Evolutionary conservation across 495 filamentous ascomycete species (phyloP).

Genomic region (Talaromyces trachyspermus): DNA sequence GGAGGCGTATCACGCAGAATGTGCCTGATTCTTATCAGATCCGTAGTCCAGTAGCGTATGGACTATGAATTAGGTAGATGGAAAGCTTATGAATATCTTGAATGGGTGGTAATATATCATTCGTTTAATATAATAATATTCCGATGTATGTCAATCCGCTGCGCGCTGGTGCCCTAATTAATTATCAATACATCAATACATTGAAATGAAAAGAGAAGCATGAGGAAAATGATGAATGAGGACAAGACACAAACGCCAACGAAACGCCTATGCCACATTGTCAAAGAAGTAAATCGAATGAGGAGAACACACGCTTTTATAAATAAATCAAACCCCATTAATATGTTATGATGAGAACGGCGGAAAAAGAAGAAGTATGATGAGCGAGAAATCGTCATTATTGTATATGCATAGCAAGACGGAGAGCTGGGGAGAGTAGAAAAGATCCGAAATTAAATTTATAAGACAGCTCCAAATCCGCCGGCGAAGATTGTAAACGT

Average conservation of each 20-base stretch:
- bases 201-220: too few species aligned
- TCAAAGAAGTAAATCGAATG: neutral
- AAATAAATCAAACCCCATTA: neutral
- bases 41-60: neutral
- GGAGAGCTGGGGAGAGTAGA: neutral
- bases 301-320: conserved; percentile 1
- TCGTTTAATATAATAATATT: neutral
- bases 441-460: neutral
- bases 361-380: neutral
- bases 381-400: neutral
- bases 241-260: neutral
- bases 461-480: conserved; percentile 52
- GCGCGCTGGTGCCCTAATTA: too few species aligned
- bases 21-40: conserved; percentile 13
- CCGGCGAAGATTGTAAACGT: conserved; percentile 88
- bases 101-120: neutral
- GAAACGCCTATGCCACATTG: neutral
- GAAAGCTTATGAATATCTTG: neutral
- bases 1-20: conserved; percentile 22
- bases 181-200: too few species aligned
- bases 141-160: neutral
- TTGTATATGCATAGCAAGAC: neutral
- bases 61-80: too few species aligned
- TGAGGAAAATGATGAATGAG: too few species aligned
- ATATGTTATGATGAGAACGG: neutral